Evolutionary conservation across 2,329 filamentous ascomycete genomes (phyloP).

Genomic region (Pseudohalonectria lignicola): DNA sequence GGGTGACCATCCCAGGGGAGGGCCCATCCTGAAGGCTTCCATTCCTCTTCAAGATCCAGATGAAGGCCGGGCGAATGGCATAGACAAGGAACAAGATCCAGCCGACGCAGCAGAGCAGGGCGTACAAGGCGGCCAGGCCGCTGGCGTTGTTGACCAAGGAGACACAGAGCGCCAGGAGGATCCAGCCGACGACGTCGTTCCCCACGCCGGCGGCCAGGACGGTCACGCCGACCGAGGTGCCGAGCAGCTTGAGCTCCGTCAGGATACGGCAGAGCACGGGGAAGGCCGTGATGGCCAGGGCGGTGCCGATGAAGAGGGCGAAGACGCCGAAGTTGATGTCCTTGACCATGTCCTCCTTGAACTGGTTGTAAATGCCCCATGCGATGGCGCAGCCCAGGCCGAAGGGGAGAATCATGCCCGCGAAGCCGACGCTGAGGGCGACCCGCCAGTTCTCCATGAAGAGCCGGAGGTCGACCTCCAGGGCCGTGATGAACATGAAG

Average conservation of each 20-base stretch:
- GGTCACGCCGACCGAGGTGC: conserved; percentile 76
- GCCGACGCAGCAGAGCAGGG: conserved; percentile 63
- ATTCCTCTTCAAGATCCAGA: conserved; percentile 62
- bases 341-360: conserved; percentile 33
- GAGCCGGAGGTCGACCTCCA: conserved; percentile 69
- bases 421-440: conserved; percentile 64
- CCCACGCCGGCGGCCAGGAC: conserved; percentile 84
- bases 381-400: conserved; percentile 71
- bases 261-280: conserved; percentile 90
- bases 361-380: conserved; percentile 69
- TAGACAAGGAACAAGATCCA: conserved; percentile 69
- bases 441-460: conserved; percentile 72
- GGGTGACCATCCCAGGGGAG: conserved; percentile 69
- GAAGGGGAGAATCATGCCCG: conserved; percentile 76
- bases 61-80: conserved; percentile 60
- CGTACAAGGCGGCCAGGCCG: conserved; percentile 75
- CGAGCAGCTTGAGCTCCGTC: conserved; percentile 77
- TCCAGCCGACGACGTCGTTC: conserved; percentile 88
- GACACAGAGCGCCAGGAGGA: conserved; percentile 84
- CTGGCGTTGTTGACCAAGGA: conserved; percentile 81
- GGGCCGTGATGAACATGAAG: conserved; percentile 77
- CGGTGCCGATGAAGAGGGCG: conserved; percentile 74
- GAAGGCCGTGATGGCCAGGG: conserved; percentile 84
- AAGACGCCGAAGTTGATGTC: conserved; percentile 43
- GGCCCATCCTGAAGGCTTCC: conserved; percentile 81